These are phyloP conservation scores for Pleurotus ostreatus DNA, from an alignment of 768 basidiomycete species.

Conservation along the genomic window DNA sequence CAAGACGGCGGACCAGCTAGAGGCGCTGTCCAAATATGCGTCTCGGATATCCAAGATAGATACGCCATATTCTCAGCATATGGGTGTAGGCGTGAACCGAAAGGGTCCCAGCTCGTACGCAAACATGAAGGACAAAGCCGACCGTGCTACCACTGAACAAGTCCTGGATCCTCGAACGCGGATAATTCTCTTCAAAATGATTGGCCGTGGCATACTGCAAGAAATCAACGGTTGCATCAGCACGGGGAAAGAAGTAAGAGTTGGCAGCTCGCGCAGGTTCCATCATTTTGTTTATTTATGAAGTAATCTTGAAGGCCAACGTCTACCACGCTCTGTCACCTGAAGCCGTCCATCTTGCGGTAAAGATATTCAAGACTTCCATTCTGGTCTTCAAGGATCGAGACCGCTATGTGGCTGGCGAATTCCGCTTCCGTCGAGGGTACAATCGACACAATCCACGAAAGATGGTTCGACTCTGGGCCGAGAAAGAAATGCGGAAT, in stretches of 20 bases:
- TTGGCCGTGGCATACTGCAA: constrained; percentile 81
- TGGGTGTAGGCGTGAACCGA: constrained; percentile 77
- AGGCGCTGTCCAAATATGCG: constrained; percentile 71
- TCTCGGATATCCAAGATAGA: constrained; percentile 75
- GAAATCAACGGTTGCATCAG: constrained; percentile 96
- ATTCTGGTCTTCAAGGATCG: constrained; percentile 97
- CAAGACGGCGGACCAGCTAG: constrained; percentile 68
- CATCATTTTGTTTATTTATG: constrained; percentile 3
- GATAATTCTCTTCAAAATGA: constrained; percentile 94
- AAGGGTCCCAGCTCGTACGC: constrained; percentile 89
- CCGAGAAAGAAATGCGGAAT: constrained; percentile 99
- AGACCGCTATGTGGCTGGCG: constrained; percentile 94
- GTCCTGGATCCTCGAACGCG: constrained; percentile 96
- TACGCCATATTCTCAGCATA: constrained; percentile 49
- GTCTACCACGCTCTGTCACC: constrained; percentile 86
- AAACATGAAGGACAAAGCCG: constrained; percentile 92
- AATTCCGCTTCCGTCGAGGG: constrained; percentile 90
- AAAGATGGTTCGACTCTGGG: constrained; percentile 99
- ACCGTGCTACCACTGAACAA: constrained; percentile 95
- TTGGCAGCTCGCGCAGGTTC: constrained; percentile 1
- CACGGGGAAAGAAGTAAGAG: constrained; percentile 91
- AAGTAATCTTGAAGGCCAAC: constrained; percentile 63
- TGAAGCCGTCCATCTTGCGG: constrained; percentile 63
- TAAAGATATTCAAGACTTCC: constrained; percentile 98
- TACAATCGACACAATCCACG: constrained; percentile 89